Conservation (phyloP, 2,329 filamentous ascomycete genomes). For the Sporothrix inflata region DNA sequence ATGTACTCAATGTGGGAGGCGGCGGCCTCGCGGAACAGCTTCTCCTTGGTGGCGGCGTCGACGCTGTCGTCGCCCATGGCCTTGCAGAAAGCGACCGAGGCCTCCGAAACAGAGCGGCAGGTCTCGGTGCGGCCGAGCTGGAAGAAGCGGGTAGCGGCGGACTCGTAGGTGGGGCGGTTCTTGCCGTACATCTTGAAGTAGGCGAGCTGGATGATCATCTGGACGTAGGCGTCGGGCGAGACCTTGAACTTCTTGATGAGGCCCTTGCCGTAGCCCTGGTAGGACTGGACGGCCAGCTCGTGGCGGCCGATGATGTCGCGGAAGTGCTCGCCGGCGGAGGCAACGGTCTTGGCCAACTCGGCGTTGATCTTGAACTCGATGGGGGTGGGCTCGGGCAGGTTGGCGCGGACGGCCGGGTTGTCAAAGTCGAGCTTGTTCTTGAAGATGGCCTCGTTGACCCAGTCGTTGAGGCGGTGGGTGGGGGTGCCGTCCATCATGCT, state of each 20-base stretch:
- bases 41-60: slow-evolving; percentile 55
- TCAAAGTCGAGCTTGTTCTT: slow-evolving; percentile 92
- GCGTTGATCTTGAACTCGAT: slow-evolving; percentile 78
- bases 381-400: slow-evolving; percentile 77
- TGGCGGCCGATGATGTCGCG: slow-evolving; percentile 79
- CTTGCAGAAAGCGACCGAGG: slow-evolving; percentile 86
- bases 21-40: slow-evolving; percentile 81
- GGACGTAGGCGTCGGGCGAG: slow-evolving; percentile 95
- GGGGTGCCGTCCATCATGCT: slow-evolving; percentile 99
- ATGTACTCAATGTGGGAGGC: slow-evolving; percentile 89
- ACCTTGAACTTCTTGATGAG: slow-evolving; percentile 99
- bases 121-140: slow-evolving; percentile 96
- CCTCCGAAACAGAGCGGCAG: slow-evolving; percentile 88
- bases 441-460: slow-evolving; percentile 88
- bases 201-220: slow-evolving; percentile 97
- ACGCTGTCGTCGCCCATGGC: slow-evolving; percentile 74
- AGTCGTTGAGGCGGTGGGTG: slow-evolving; percentile 95
- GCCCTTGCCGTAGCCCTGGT: slow-evolving; percentile 96
- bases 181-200: slow-evolving; percentile 99
- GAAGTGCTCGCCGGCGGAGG: slow-evolving; percentile 79
- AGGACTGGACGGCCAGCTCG: slow-evolving; percentile 90
- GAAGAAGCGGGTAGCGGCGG: slow-evolving; percentile 91
- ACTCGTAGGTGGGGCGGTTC: slow-evolving; percentile 97
- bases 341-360: slow-evolving; percentile 76
- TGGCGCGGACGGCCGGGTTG: slow-evolving; percentile 74